Evolutionary conservation across 2,329 filamentous ascomycete genomes (phyloP).

Genomic region (Alternaria incomplexa): DNA sequence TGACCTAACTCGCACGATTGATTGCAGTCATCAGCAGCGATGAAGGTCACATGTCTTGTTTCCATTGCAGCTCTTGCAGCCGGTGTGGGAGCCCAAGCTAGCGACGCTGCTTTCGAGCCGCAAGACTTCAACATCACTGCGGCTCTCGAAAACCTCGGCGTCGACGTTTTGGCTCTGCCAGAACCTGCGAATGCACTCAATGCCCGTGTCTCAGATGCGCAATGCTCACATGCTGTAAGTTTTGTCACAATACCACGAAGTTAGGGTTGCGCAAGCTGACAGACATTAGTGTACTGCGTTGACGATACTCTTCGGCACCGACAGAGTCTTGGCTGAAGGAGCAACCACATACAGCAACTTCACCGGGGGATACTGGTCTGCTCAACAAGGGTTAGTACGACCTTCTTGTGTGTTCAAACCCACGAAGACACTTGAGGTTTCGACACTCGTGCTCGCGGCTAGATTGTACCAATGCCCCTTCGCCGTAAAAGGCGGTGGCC

Average conservation of each 20-base stretch:
- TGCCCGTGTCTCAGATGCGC: not conserved
- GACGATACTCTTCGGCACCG: conserved; percentile 16
- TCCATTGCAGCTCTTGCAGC: not conserved
- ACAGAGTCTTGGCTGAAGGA: conserved; percentile 8
- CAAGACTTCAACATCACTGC: conserved; percentile 3
- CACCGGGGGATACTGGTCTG: conserved; percentile 28
- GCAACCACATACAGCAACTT: conserved; percentile 12
- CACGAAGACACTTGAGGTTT: conserved; percentile 12
- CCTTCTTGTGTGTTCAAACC: conserved; percentile 34
- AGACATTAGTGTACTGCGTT: conserved; percentile 21
- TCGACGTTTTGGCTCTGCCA: conserved; percentile 1
- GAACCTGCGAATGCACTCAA: not conserved
- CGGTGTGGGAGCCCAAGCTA: not conserved
- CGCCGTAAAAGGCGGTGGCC: conserved; percentile 53
- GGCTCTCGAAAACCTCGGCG: not conserved
- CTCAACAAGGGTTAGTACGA: conserved; percentile 24
- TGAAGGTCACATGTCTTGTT: not conserved
- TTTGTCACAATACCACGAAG: not conserved
- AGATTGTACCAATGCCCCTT: conserved; percentile 40
- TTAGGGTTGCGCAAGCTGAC: not conserved
- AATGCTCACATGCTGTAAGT: conserved; percentile 2
- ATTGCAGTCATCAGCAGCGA: not conserved
- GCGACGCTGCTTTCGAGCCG: not conserved
- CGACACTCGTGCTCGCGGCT: conserved; percentile 16
- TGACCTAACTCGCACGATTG: not conserved